Conservation (phyloP, 768 basidiomycete genomes). For the Brasilioporus rufonigricans region DNA sequence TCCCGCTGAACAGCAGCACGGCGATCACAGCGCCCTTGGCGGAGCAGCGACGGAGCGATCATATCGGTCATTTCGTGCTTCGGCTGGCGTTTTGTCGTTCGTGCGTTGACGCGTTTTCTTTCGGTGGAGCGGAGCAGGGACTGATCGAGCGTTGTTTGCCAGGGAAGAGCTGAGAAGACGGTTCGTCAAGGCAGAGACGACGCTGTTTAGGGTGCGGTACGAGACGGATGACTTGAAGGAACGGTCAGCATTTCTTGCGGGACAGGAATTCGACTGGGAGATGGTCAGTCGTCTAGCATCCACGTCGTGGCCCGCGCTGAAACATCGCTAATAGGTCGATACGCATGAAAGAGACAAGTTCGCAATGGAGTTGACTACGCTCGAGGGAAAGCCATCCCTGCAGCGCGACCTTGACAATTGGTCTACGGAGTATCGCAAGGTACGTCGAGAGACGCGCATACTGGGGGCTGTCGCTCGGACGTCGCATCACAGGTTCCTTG, state of each 20-base stretch:
- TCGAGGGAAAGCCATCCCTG: constrained; percentile 14
- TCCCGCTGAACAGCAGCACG: constrained; percentile 64
- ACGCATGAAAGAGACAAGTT: constrained; percentile 52
- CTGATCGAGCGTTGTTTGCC: background rate
- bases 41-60: constrained; percentile 74
- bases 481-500: constrained; percentile 74
- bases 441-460: constrained; percentile 23
- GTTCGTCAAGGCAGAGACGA: constrained; percentile 87
- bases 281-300: constrained; percentile 39
- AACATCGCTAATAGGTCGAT: constrained; percentile 44
- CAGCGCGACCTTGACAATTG: background rate
- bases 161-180: constrained; percentile 89
- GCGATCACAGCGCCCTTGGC: constrained; percentile 48
- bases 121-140: background rate
- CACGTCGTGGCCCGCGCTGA: background rate
- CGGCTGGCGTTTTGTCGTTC: constrained; percentile 94
- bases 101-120: constrained; percentile 48
- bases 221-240: constrained; percentile 61
- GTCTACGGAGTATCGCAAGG: constrained; percentile 65
- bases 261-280: constrained; percentile 59
- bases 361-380: constrained; percentile 44
- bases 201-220: constrained; percentile 80
- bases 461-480: background rate
- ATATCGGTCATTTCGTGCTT: constrained; percentile 90
- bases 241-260: constrained; percentile 55